Conservation (phyloP, 768 basidiomycete species). For the Rhodotorula taiwanensis region DNA sequence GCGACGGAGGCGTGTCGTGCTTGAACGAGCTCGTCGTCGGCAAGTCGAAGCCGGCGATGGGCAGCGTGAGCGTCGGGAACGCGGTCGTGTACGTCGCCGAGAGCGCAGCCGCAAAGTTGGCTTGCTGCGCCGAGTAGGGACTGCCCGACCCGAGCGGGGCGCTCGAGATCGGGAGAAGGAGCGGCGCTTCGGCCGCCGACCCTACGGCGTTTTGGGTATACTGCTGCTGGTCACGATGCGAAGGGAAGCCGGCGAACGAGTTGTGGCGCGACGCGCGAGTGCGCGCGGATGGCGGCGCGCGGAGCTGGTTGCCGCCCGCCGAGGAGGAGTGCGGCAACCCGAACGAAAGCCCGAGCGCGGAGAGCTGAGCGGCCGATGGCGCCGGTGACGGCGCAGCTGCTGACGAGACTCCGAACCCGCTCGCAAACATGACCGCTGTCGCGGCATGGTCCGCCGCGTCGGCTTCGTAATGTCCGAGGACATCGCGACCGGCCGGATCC, state of each 20-base stretch:
- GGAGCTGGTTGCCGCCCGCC: too few species aligned
- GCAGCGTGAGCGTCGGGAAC: constrained; percentile 21
- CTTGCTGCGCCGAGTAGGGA: background rate
- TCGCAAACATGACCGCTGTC: constrained; percentile 20
- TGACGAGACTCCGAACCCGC: constrained; percentile 12
- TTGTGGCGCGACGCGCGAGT: background rate
- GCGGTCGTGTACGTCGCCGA: constrained; percentile 16
- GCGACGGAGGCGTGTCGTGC: constrained; percentile 7
- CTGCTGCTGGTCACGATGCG: background rate
- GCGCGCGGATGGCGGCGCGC: background rate
- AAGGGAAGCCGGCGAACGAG: background rate
- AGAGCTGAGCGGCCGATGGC: background rate
- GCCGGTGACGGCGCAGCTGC: background rate
- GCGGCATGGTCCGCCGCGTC: constrained; percentile 18
- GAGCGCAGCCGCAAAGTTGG: constrained; percentile 8
- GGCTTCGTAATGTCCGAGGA: too few species aligned
- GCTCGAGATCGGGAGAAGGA: background rate
- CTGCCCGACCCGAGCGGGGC: background rate
- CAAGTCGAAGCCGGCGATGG: constrained; percentile 8
- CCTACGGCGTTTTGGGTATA: too few species aligned
- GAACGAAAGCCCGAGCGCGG: constrained; percentile 20
- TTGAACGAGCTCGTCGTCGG: constrained; percentile 5
- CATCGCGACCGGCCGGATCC: constrained; percentile 16
- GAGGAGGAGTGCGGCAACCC: constrained; percentile 1
- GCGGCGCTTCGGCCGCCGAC: background rate